Evolutionary conservation across 495 filamentous ascomycete species (phyloP).

Genomic region (Coniosporium apollinis): DNA sequence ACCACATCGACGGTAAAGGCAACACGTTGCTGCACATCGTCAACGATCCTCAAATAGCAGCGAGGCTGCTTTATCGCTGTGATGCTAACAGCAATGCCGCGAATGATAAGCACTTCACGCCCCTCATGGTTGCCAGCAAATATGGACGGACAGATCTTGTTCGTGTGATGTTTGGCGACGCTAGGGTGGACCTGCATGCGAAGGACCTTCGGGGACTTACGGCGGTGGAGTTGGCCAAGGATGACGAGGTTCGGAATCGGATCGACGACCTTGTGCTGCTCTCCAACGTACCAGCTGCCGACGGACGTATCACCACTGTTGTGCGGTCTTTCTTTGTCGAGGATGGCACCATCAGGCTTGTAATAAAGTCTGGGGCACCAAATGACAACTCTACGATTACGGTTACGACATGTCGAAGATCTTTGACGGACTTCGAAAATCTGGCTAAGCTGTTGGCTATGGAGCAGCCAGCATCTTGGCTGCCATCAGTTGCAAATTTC

Average conservation of each 20-base stretch:
- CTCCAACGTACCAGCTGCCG: constrained; percentile 48
- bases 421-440: constrained; percentile 79
- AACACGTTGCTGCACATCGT: constrained; percentile 91
- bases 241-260: constrained; percentile 89
- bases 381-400: constrained; percentile 52
- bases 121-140: constrained; percentile 98
- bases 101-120: constrained; percentile 90
- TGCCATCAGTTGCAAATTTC: constrained; percentile 62
- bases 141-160: constrained; percentile 92
- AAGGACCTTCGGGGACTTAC: constrained; percentile 82
- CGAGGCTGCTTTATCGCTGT: constrained; percentile 59
- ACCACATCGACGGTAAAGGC: constrained; percentile 82
- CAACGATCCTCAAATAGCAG: constrained; percentile 62
- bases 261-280: constrained; percentile 90
- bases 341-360: constrained; percentile 81
- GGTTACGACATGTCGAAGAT: constrained; percentile 87
- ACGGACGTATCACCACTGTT: constrained; percentile 77
- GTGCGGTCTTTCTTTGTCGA: constrained; percentile 97
- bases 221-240: constrained; percentile 92
- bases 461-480: constrained; percentile 90
- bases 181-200: constrained; percentile 67
- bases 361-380: constrained; percentile 83
- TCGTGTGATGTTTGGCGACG: constrained; percentile 68
- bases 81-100: constrained; percentile 90
- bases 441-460: constrained; percentile 71